A percentile compares a stretch with the other conserved stretches of the same genome.
phyloP scores from a whole-genome alignment of 805 yeast species.

The Soucietia sequanensis region DNA sequence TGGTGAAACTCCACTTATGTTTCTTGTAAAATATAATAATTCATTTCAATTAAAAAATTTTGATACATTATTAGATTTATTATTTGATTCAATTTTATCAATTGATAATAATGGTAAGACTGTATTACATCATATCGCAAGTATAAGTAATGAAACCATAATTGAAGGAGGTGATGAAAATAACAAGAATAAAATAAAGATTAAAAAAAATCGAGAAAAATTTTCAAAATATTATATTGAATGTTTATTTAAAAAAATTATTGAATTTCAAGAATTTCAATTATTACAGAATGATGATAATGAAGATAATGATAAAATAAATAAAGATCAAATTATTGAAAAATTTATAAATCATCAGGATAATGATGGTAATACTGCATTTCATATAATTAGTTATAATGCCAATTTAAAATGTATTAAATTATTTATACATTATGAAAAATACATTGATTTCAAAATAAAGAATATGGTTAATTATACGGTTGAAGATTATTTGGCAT shows the following conservation, averaged over 20 bases:
- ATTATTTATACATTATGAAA: constrained; percentile 82
- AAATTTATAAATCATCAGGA: constrained; percentile 83
- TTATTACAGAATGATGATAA: constrained; percentile 4
- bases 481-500: constrained; percentile 43
- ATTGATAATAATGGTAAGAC: constrained; percentile 41
- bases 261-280: constrained; percentile 24
- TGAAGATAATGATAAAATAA: constrained; percentile 14
- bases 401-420: constrained; percentile 77
- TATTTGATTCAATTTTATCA: constrained; percentile 34
- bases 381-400: constrained; percentile 81
- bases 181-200: not conserved
- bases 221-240: constrained; percentile 41
- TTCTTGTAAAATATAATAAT: constrained; percentile 39
- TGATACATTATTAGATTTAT: constrained; percentile 30
- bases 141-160: constrained; percentile 23
- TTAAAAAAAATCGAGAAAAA: constrained; percentile 30
- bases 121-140: constrained; percentile 41
- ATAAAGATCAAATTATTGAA: constrained; percentile 26
- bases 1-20: constrained; percentile 82
- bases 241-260: constrained; percentile 30
- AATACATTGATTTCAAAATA: constrained; percentile 49
- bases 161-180: constrained; percentile 3
- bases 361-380: constrained; percentile 90
- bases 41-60: constrained; percentile 38
- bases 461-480: constrained; percentile 44